Percentiles rank a stretch among this genome's conserved stretches.
phyloP scores from a whole-genome alignment of 1,284 basidiomycete genomes.

The Boletus sp. region DNA sequence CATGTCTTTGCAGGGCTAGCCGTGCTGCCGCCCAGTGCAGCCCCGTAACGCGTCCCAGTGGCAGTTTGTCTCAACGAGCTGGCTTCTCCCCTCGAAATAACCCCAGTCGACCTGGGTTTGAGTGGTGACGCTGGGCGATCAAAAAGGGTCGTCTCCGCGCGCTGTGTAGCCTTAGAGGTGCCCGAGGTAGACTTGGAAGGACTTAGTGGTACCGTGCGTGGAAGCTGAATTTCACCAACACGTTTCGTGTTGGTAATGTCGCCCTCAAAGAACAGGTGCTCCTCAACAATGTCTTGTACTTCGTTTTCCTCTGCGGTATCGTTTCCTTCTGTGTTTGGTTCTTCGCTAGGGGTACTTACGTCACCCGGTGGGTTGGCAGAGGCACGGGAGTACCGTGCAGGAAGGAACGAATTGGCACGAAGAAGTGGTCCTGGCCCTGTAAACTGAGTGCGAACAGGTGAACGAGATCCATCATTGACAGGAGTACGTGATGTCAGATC shows the following conservation, averaged over 20 bases:
- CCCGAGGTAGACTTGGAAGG: constrained; percentile 24
- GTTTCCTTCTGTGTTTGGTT: constrained; percentile 18
- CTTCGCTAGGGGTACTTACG: constrained; percentile 1
- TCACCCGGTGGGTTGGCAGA: constrained; percentile 16
- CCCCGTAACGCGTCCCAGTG: constrained; percentile 52
- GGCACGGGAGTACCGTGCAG: constrained; percentile 32
- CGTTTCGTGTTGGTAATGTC: constrained; percentile 37
- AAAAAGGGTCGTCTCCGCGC: constrained; percentile 1
- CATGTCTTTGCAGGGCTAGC: constrained; percentile 36
- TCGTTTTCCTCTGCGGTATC: constrained; percentile 30
- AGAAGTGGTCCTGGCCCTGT: constrained; percentile 29
- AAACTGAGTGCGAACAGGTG: constrained; percentile 32
- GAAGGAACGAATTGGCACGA: constrained; percentile 29
- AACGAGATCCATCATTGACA: constrained; percentile 24
- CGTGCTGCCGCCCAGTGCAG: constrained; percentile 36
- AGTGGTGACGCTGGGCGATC: constrained; percentile 25
- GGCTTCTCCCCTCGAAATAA: constrained; percentile 8
- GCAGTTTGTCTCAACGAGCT: constrained; percentile 37
- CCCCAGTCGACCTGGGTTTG: constrained; percentile 27
- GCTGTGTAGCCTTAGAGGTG: constrained; percentile 11
- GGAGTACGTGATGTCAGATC: constrained; percentile 25
- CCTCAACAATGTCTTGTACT: constrained; percentile 23
- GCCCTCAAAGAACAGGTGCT: constrained; percentile 22
- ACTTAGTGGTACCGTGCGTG: constrained; percentile 38
- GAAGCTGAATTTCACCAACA: constrained; percentile 33